phyloP scores from a whole-genome alignment of 1,284 basidiomycete species.

The Ganoderma lingzhi region DNA sequence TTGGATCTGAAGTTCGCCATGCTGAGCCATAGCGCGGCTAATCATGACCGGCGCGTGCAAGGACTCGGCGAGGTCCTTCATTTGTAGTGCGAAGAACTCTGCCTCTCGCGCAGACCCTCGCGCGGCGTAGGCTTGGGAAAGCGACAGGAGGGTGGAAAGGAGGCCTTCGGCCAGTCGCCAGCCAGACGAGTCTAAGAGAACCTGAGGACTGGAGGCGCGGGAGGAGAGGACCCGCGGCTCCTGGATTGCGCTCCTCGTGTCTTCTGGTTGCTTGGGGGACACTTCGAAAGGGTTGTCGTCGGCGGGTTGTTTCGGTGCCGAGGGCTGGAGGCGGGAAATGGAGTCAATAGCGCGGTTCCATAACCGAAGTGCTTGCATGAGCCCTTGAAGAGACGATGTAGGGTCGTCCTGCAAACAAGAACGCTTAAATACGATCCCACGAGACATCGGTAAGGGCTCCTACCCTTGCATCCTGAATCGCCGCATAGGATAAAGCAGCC shows the following conservation, averaged over 20 bases:
- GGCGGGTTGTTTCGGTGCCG: constrained; percentile 45
- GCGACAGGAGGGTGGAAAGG: constrained; percentile 67
- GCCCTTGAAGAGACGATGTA: constrained; percentile 62
- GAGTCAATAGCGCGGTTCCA: constrained; percentile 83
- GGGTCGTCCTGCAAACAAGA: constrained; percentile 66
- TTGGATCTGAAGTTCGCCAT: constrained; percentile 74
- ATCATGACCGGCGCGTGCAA: constrained; percentile 71
- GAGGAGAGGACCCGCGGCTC: constrained; percentile 30
- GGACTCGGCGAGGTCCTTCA: constrained; percentile 70
- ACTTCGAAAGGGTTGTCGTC: constrained; percentile 68
- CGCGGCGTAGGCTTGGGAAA: constrained; percentile 67
- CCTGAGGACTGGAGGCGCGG: constrained; percentile 34
- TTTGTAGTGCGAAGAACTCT: constrained; percentile 83
- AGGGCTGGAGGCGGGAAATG: constrained; percentile 65
- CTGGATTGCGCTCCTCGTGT: constrained; percentile 20
- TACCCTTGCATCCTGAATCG: constrained; percentile 76
- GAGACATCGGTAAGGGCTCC: constrained; percentile 21
- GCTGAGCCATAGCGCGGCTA: constrained; percentile 68
- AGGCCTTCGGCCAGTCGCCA: constrained; percentile 81
- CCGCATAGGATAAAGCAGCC: constrained; percentile 72
- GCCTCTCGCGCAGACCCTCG: constrained; percentile 85
- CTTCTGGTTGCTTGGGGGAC: constrained; percentile 20
- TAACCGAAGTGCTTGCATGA: constrained; percentile 79
- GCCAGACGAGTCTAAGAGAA: constrained; percentile 62
- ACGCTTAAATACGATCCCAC: constrained; percentile 10